phyloP scores from a whole-genome alignment of 768 basidiomycete species.

The Psilocybe azurescens region DNA sequence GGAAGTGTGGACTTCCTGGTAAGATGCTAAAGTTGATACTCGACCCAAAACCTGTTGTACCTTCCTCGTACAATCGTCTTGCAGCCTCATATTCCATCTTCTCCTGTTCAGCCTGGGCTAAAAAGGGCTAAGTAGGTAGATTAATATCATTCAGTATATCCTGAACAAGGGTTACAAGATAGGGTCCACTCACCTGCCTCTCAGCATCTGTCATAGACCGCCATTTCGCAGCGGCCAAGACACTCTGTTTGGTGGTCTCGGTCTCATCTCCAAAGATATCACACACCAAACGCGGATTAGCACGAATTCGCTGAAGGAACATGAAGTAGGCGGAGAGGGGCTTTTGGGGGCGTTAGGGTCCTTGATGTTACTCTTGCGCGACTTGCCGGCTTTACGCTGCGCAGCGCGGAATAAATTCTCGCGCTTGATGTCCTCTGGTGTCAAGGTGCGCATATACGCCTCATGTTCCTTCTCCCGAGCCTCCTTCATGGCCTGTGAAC shows the following conservation, averaged over 20 bases:
- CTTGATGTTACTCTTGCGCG: conserved; percentile 92
- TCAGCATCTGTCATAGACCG: conserved; percentile 92
- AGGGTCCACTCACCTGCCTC: conserved; percentile 68
- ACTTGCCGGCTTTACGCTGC: conserved; percentile 92
- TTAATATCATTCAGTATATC: conserved; percentile 16
- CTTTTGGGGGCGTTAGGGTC: conserved; percentile 97
- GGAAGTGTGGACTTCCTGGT: conserved; percentile 68
- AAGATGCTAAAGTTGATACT: conserved; percentile 87
- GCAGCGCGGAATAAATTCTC: conserved; percentile 92
- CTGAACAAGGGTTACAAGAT: conserved; percentile 8
- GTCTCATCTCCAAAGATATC: conserved; percentile 90
- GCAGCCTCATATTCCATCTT: conserved; percentile 93
- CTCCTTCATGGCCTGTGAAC: conserved; percentile 86
- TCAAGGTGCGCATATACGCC: conserved; percentile 86
- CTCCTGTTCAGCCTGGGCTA: conserved; percentile 93
- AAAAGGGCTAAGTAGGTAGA: conserved; percentile 69
- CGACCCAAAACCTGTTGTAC: conserved; percentile 65
- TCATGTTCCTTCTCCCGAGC: conserved; percentile 81
- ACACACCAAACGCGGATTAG: conserved; percentile 72
- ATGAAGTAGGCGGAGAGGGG: conserved; percentile 94
- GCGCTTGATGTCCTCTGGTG: conserved; percentile 92
- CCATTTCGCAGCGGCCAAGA: conserved; percentile 93
- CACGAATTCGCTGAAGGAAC: conserved; percentile 91
- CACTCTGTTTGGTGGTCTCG: conserved; percentile 95
- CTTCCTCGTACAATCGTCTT: conserved; percentile 86